Evolutionary conservation across 768 basidiomycete species (phyloP), one percentile per base, ranked within the genome.

Genomic region (Gelatoporia subvermispora): DNA sequence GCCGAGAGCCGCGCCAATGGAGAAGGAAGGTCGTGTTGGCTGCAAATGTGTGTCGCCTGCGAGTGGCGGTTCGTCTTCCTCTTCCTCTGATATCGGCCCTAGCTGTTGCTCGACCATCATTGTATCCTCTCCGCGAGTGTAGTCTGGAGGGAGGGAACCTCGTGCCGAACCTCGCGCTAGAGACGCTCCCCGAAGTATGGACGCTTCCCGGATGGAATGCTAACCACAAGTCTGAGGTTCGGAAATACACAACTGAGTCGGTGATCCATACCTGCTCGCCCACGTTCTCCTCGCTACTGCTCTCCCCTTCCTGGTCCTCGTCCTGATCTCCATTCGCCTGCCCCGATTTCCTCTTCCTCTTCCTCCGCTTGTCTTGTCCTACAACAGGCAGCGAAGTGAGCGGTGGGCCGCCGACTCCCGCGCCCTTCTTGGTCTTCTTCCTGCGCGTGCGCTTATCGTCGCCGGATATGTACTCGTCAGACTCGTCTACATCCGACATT

Each of bases 321-420:
- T 61, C 72, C 17, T 77, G 81, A 0, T 56, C 72, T 11, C 65
- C 76, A 34, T 72, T 73, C 3, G 61, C 68, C 56, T 74, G 81
- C 45, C 69, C 67, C 56, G 58, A 41, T 35, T 40, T 64, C 52
- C 49, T 59, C 45, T 57, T 71, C 54, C 65, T 74, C 59, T 71
- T 80, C 64, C 74, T 83, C 67, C 73, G 77, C 65, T 82, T 89
- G 52, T 84, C 82, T 49, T 83, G 78, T 13, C 74, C 72, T 18
- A 85, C 74, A 41, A 82, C 75, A 8, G 88, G 88, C 2, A 90
- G 69, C n/a, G 76, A 77, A 15, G 79, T 82, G 55, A 87, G 63
- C 20, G 76, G 77, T 3, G 81, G 84, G 8, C 76, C 78, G 8
- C 69, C 64, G 18, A 70, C 62, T 24, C 77, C 77, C 49, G 72